phyloP scores from a whole-genome alignment of 2,329 filamentous ascomycete genomes.

The Metarhizium robertsii region DNA sequence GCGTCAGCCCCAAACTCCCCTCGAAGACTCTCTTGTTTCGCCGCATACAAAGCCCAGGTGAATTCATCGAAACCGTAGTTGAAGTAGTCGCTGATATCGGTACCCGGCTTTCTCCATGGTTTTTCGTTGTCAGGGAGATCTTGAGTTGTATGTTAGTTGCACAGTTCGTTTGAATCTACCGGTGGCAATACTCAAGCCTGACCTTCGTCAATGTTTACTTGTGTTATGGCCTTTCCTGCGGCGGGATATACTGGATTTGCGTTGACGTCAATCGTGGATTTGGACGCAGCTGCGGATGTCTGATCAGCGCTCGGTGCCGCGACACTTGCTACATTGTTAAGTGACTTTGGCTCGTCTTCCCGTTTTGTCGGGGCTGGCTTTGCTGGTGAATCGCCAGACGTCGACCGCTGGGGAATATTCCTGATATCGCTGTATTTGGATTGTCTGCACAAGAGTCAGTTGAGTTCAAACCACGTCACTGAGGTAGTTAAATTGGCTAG shows the following conservation, averaged over 20 bases:
- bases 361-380: conserved; percentile 39
- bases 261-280: conserved; percentile 78
- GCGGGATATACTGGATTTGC: conserved; percentile 69
- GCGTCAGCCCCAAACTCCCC: conserved; percentile 63
- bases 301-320: conserved; percentile 37
- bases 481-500: background rate
- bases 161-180: background rate
- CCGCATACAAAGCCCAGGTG: conserved; percentile 89
- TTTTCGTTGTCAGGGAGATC: conserved; percentile 75
- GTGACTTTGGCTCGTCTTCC: conserved; percentile 28
- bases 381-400: conserved; percentile 38
- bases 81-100: conserved; percentile 94
- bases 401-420: conserved; percentile 53
- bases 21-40: conserved; percentile 74
- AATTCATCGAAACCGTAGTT: conserved; percentile 99
- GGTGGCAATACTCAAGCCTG: conserved; percentile 4
- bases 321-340: conserved; percentile 17
- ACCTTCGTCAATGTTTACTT: conserved; percentile 64
- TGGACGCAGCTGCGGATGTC: conserved; percentile 58
- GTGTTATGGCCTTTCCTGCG: conserved; percentile 73
- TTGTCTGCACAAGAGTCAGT: conserved; percentile 31
- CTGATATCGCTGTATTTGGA: conserved; percentile 55
- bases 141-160: conserved; percentile 12
- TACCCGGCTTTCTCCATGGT: conserved; percentile 89
- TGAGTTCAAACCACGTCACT: background rate